Evolutionary conservation across 352 stramenopile genomes (phyloP), one percentile per base, ranked within the genome.

Genomic region (Blastocystis sp.): DNA sequence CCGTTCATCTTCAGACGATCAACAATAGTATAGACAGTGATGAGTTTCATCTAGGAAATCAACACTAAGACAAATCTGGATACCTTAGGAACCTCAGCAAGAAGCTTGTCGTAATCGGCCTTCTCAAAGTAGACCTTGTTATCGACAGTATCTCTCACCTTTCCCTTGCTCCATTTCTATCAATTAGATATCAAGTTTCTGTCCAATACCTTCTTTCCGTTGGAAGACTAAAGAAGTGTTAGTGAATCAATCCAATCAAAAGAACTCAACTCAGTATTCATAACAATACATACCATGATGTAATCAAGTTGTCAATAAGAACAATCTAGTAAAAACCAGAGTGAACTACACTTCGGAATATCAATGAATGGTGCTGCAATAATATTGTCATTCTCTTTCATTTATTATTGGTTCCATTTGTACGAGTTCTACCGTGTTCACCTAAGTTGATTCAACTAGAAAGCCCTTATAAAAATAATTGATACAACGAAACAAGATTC

Each of bases 1-100:
- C 77, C 77, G 56, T 87, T 87, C 21, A 87, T 78, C 77, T 87
- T 87, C 77, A 87, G 77, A 87, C 77, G 77, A 56, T 87, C 77
- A 37, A 87, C 65, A 77, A 87, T 78, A 16, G 39, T 63, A 54
- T 87, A 87, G 49, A 87, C 77, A 19, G 77, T 87, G 29, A 87
- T 87, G 3, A 87, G 77, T 43, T 87, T 87, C 77, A 87, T 87
- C 71, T 83, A 83, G 21, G 9, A 4, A 49, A 63, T 66, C 71
- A 83, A 39, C 21, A 5, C 4, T 0, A 21, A 1, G 29, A 16
- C 27, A 27, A 14, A 66, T n/a, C 3, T 14, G 0, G 14, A 32
- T 19, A 83, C 71, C 77, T 87, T 87, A 19, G 77, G 77, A 29
- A 87, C 77, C n/a, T 87, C 77, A 63, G 77, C 65, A 61, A 78